Conservation (phyloP, 1,139 yeast species). For the Pichia kudriavzevii region DNA sequence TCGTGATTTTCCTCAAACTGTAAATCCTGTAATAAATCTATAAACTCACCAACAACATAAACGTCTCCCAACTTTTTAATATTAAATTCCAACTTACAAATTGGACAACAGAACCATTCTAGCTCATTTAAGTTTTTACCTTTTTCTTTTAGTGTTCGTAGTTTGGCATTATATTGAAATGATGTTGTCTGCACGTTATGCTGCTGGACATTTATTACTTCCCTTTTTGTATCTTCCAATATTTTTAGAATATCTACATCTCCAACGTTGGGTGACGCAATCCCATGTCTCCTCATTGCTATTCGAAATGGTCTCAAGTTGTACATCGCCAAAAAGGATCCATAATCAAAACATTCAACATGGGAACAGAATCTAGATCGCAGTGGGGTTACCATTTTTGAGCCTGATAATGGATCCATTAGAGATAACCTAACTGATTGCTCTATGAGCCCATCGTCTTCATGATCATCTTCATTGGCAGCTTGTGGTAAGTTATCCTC, state of each 20-base stretch:
- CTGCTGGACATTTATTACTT: slow-evolving; percentile 14
- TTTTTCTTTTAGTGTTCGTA: slow-evolving; percentile 16
- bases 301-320: slow-evolving; percentile 23
- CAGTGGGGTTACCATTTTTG: slow-evolving; percentile 22
- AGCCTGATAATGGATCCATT: slow-evolving; percentile 26
- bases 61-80: slow-evolving; percentile 25
- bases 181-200: slow-evolving; percentile 19
- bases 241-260: slow-evolving; percentile 19
- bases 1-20: slow-evolving; percentile 11
- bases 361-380: slow-evolving; percentile 27
- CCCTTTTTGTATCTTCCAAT: slow-evolving; percentile 23
- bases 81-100: slow-evolving; percentile 27
- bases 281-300: slow-evolving; percentile 16
- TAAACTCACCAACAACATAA: slow-evolving; percentile 25
- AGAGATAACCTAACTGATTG: slow-evolving; percentile 22
- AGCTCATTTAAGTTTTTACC: slow-evolving; percentile 19
- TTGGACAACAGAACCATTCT: slow-evolving; percentile 27
- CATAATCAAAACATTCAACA: slow-evolving; percentile 27
- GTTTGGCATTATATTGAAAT: slow-evolving; percentile 19
- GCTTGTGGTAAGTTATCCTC: not conserved
- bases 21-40: slow-evolving; percentile 20
- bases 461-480: slow-evolving; percentile 6
- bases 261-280: slow-evolving; percentile 12
- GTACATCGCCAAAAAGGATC: slow-evolving; percentile 24
- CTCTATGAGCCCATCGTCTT: slow-evolving; percentile 25